These are phyloP conservation scores for Tetrahymena malaccensis DNA, from an alignment of 73 alveolate genomes.

Conservation along the genomic window DNA sequence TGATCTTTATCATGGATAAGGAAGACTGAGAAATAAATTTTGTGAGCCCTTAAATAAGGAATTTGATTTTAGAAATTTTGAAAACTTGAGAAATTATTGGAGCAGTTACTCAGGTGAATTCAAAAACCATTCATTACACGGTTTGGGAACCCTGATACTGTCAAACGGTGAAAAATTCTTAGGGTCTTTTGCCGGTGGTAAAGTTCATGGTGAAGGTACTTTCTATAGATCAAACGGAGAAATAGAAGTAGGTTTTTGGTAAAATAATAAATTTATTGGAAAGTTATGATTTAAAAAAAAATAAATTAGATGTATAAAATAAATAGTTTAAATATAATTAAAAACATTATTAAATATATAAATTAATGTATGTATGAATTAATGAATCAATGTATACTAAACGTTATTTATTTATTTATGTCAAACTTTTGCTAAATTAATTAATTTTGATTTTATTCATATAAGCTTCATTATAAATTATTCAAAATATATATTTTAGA, in stretches of 20 bases:
- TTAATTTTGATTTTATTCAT: neutral
- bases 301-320: neutral
- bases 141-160: neutral
- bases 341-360: neutral
- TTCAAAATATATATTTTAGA: no score
- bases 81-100: neutral
- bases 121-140: neutral
- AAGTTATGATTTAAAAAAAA: neutral
- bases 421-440: no score
- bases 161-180: neutral
- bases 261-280: neutral
- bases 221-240: neutral
- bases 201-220: neutral
- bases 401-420: no score
- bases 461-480: no score
- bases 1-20: neutral
- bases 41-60: neutral
- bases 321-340: neutral
- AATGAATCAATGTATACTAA: no score
- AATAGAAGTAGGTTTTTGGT: neutral
- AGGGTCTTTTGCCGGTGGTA: neutral
- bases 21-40: neutral
- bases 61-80: neutral
- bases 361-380: neutral
- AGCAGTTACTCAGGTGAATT: neutral